phyloP scores from a whole-genome alignment of 805 yeast species.

The Kodamaea lidongshanica region DNA sequence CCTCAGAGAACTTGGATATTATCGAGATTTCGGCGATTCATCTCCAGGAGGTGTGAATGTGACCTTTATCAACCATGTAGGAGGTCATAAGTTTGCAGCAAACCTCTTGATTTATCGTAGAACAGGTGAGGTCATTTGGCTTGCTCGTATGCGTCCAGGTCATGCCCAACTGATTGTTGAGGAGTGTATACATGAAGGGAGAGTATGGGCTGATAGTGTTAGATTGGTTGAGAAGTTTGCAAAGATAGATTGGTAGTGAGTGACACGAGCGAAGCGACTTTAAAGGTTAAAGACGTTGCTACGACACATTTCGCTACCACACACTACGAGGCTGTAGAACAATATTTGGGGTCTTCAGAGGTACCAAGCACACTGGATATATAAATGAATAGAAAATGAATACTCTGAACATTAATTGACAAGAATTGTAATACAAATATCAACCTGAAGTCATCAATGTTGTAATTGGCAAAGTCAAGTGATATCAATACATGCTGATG shows the following conservation, averaged over 20 bases:
- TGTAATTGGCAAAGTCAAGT: too few relatives aligned
- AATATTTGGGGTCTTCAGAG: too few relatives aligned
- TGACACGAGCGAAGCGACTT: conserved; percentile 1
- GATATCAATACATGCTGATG: too few relatives aligned
- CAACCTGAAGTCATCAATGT: too few relatives aligned
- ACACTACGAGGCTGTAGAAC: too few relatives aligned
- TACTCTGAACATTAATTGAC: too few relatives aligned
- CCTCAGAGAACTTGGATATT: conserved; percentile 62
- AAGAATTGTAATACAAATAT: too few relatives aligned
- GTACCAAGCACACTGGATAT: too few relatives aligned
- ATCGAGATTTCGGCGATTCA: conserved; percentile 71
- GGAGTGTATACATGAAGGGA: conserved; percentile 65
- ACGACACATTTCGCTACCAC: too few relatives aligned
- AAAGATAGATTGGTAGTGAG: conserved; percentile 45
- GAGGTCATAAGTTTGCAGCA: conserved; percentile 94
- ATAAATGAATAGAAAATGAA: too few relatives aligned
- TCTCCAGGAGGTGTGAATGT: conserved; percentile 72
- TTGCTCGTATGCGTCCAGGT: conserved; percentile 77
- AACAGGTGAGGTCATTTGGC: conserved; percentile 77
- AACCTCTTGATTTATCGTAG: conserved; percentile 73
- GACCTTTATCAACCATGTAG: conserved; percentile 75
- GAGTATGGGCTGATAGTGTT: conserved; percentile 65
- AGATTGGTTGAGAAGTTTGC: conserved; percentile 53
- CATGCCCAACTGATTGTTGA: conserved; percentile 70
- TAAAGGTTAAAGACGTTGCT: too few relatives aligned